Conservation (phyloP, 2,329 filamentous ascomycete genomes). For the Epichloe coenophiala region DNA sequence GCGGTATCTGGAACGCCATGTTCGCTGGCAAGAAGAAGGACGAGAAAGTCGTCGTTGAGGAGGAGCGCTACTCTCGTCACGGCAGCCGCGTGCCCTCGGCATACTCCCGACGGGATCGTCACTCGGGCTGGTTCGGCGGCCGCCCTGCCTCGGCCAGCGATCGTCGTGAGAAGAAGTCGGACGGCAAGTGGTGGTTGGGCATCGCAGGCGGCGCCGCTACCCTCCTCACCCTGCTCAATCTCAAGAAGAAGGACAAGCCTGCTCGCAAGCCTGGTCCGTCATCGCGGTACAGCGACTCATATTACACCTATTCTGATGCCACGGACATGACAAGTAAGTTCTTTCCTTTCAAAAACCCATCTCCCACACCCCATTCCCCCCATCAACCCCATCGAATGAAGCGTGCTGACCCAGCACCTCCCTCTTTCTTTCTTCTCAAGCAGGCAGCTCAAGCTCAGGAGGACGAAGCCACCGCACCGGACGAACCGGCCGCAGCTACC, state of each 20-base stretch:
- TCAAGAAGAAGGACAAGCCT: conserved; percentile 35
- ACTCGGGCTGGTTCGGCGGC: conserved; percentile 43
- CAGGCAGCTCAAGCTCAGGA: conserved; percentile 13
- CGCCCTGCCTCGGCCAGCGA: conserved; percentile 23
- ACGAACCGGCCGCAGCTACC: conserved; percentile 3
- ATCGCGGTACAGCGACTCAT: conserved; percentile 38
- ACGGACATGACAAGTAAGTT: conserved; percentile 33
- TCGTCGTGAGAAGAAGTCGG: conserved; percentile 33
- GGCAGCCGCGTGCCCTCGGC: conserved; percentile 27
- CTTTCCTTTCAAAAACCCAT: neutral
- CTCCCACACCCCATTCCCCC: neutral
- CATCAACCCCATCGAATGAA: neutral
- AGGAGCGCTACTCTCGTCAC: conserved; percentile 46
- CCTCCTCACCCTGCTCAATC: conserved; percentile 38
- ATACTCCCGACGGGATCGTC: conserved; percentile 36
- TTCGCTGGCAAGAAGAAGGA: conserved; percentile 45
- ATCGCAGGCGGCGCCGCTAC: conserved; percentile 37
- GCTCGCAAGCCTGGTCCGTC: conserved; percentile 20
- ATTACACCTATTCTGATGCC: conserved; percentile 37
- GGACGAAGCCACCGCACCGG: conserved; percentile 7
- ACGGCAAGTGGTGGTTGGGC: conserved; percentile 38
- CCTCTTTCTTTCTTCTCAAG: neutral
- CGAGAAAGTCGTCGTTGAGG: conserved; percentile 45
- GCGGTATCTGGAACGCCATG: conserved; percentile 48
- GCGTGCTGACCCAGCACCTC: neutral